Base-by-base conservation (phyloP, 1,139 yeast species). In the Yamadazyma aaseri region DNA sequence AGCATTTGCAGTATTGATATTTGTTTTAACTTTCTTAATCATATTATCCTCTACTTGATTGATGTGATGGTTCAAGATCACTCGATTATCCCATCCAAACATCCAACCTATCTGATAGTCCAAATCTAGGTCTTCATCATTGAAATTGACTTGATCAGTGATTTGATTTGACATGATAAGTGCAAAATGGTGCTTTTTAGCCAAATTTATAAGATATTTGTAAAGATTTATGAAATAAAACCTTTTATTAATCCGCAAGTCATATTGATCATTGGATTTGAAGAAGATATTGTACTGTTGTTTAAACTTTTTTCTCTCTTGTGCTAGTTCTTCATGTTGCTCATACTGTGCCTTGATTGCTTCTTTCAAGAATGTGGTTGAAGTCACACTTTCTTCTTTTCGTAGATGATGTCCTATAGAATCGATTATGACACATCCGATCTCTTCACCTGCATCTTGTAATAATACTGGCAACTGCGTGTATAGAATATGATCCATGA, bases 361-460 rank as follows among this genome's bases (percentile, higher is more conserved):
- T 9, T 53, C 49, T 26, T 48, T 48, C 7, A 69, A 45, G 37
- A 54, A 62, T 3, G 50, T 44, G 3, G 58, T 44, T 40, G 55
- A 63, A 32, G 59, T 53, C 6, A 65, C 55, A 5, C 65, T 63
- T 27, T 79, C 67, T 46, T 84, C 94, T 3, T 83, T 79, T 37
- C 96, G 62, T 33, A 83, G 63, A 53, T 86, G 96, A 43, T 87
- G 94, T 0, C 96, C 86, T n/a, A 89, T 78, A 23, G 95, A 84
- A 56, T 89, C 97, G 7, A 89, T 68, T 0, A 86, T 67, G 0
- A 89, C 63, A 14, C 84, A 80, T 2, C 78, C 66, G 2, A 62
- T 51, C 4, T 56, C 56, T 8, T 51, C 45, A 10, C 67, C 62
- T 18, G n/a, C 11, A 29, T 70, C 54, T 18, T 67, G 60, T 8